Base-by-base conservation (phyloP, 805 yeast species). In the Suhomyces xylopsoci region DNA sequence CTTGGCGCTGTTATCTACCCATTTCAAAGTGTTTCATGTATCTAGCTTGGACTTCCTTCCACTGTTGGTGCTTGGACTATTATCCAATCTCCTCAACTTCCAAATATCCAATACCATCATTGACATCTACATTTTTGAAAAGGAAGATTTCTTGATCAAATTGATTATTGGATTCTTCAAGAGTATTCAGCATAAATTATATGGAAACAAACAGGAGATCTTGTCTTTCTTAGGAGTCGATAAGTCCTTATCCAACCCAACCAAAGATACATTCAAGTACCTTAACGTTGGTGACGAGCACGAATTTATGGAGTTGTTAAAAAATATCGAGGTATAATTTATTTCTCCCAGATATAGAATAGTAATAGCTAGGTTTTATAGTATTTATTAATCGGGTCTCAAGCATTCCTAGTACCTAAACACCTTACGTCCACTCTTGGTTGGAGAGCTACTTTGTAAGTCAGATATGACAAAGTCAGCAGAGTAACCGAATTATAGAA, bases 121-220 rank as follows among this genome's bases (percentile, higher is more conserved):
- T 55, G 92, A 87, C 62, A 70, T 85, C 5, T 77, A 76, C 62
- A 62, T 84, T 9, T 84, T 84, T 62, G 90, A 85, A 62, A 88
- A 82, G 57, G 66, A 78, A 1, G 43, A 34, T 1, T 74, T 84
- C 56, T 61, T 86, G 47, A 66, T 83, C 43, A 74, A 86, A 19
- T 74, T 78, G 9, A 70, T 80, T 1, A 63, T 86, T n/a, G 87
- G 82, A 0, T 62, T 84, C 12, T 62, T 87, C 43, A 71, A 73
- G 22, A 70, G 72, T 42, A 67, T 81, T 17, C 80, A 78, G 45
- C 62, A 60, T 54, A 79, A 78, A 58, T 70, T 85, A 30, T 83
- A 75, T 62, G 88, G 84, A 2, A 58, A 73, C 40, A 70, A 70
- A 45, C 59, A 69, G 20, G 88, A 83, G 59, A 68, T 81, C n/a